These are phyloP conservation scores for Trypanosoma conorhini DNA, from an alignment of 208 protist species.

Conservation along the genomic window DNA sequence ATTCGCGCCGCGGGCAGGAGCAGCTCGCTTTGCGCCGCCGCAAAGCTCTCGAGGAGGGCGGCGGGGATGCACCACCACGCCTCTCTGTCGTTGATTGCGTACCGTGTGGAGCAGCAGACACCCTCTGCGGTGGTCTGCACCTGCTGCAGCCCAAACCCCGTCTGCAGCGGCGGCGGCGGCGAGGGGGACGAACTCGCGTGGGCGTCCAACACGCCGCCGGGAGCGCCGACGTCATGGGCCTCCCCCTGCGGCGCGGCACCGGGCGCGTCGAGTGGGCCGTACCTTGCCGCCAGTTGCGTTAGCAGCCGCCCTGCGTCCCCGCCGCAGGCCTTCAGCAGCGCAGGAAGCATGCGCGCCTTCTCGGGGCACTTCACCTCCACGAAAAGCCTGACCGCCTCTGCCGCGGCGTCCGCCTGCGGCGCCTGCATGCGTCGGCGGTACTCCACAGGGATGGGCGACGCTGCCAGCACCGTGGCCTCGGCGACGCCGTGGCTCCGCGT, in stretches of 20 bases:
- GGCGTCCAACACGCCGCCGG: not conserved
- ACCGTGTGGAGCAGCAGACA: conserved; percentile 14
- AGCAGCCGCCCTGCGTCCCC: conserved; percentile 43
- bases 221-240: not conserved
- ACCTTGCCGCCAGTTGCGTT: conserved; percentile 52
- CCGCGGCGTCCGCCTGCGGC: not conserved
- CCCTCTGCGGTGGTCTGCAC: conserved; percentile 3
- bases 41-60: conserved; percentile 39
- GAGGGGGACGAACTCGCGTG: not conserved
- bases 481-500: not conserved
- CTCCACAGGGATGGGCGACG: conserved; percentile 16
- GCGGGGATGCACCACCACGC: conserved; percentile 28
- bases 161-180: not conserved
- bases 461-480: conserved; percentile 14
- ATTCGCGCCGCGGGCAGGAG: conserved; percentile 34
- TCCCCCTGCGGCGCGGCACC: not conserved
- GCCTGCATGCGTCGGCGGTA: not conserved
- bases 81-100: not conserved
- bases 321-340: conserved; percentile 42
- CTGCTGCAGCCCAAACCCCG: not conserved
- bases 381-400: conserved; percentile 32
- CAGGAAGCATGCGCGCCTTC: conserved; percentile 54
- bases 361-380: conserved; percentile 57
- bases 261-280: conserved; percentile 25
- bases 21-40: conserved; percentile 35